A percentile compares a stretch with the other conserved stretches of the same genome.
These are phyloP conservation scores for Alternaria arborescens DNA, from an alignment of 2,329 filamentous ascomycete species.

Conservation along the genomic window DNA sequence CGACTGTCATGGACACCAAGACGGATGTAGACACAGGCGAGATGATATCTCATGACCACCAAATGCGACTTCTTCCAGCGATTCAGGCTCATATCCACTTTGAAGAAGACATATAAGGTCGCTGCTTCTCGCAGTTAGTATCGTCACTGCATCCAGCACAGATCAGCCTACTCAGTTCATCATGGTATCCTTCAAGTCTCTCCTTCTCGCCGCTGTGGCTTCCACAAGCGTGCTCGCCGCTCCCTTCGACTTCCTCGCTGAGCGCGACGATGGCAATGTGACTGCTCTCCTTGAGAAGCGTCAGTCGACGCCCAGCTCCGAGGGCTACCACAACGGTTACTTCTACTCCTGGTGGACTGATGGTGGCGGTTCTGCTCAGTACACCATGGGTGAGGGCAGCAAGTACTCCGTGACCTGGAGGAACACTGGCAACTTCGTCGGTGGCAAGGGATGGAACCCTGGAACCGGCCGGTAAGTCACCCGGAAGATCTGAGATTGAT, in stretches of 20 bases:
- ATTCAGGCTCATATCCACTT: slow-evolving; percentile 24
- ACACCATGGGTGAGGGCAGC: slow-evolving; percentile 33
- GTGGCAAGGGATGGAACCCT: slow-evolving; percentile 42
- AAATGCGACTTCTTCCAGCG: slow-evolving; percentile 20
- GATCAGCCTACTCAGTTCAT: slow-evolving; percentile 12
- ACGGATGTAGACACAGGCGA: slow-evolving; percentile 11
- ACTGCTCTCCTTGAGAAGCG: slow-evolving; percentile 28
- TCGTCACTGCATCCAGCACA: slow-evolving; percentile 18
- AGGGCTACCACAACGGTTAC: slow-evolving; percentile 57
- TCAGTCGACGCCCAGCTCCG: slow-evolving; percentile 54
- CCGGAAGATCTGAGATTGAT: background rate
- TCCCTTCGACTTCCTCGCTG: slow-evolving; percentile 29
- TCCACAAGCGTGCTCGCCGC: slow-evolving; percentile 23
- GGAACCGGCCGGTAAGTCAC: slow-evolving; percentile 57
- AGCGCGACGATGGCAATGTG: slow-evolving; percentile 32
- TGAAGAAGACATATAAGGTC: slow-evolving; percentile 19
- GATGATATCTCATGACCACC: slow-evolving; percentile 14
- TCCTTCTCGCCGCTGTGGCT: slow-evolving; percentile 30
- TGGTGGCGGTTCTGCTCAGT: slow-evolving; percentile 43
- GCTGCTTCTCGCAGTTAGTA: slow-evolving; percentile 5
- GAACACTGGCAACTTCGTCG: slow-evolving; percentile 36
- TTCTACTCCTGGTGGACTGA: slow-evolving; percentile 70
- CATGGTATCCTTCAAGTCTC: slow-evolving; percentile 36
- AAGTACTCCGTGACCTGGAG: slow-evolving; percentile 34
- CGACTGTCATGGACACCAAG: slow-evolving; percentile 12